Conservation (phyloP, 768 basidiomycete species). For the Kwoniella bestiolae region DNA sequence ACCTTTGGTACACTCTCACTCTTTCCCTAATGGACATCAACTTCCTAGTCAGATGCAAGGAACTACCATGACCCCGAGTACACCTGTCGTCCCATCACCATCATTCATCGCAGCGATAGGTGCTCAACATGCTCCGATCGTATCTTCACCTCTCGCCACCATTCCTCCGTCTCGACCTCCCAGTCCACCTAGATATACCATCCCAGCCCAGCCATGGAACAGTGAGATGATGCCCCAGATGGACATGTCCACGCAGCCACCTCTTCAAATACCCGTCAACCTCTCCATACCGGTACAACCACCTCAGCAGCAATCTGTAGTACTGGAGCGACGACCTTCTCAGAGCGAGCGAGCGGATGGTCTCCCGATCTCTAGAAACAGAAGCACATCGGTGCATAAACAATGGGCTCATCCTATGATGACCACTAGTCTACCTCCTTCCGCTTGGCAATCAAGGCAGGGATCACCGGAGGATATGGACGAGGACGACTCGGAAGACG, state of each 20-base stretch:
- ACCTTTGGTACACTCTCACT: conserved; percentile 56
- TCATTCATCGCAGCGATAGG: conserved; percentile 37
- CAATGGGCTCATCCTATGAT: conserved; percentile 33
- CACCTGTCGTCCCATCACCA: conserved; percentile 40
- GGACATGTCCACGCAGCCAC: conserved; percentile 8
- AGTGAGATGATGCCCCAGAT: conserved; percentile 12
- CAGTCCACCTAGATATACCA: conserved; percentile 40
- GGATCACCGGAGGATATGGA: conserved; percentile 46
- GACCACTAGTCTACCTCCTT: conserved; percentile 41
- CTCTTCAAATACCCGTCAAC: background rate
- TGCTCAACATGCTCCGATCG: conserved; percentile 44
- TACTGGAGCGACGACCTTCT: conserved; percentile 19
- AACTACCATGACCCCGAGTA: conserved; percentile 31
- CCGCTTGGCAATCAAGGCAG: conserved; percentile 41
- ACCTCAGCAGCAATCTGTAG: conserved; percentile 4
- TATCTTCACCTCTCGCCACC: conserved; percentile 51
- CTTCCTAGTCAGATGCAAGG: conserved; percentile 48
- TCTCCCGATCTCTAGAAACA: conserved; percentile 39
- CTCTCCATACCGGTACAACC: background rate
- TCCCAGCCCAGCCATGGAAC: conserved; percentile 37
- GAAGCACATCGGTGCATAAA: conserved; percentile 43
- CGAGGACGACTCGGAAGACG: conserved; percentile 49
- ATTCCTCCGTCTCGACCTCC: conserved; percentile 50
- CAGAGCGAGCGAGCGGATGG: conserved; percentile 30
- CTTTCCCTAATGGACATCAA: conserved; percentile 56